Evolutionary conservation across 2,329 filamentous ascomycete genomes (phyloP).

Genomic region (Periconia digitata): DNA sequence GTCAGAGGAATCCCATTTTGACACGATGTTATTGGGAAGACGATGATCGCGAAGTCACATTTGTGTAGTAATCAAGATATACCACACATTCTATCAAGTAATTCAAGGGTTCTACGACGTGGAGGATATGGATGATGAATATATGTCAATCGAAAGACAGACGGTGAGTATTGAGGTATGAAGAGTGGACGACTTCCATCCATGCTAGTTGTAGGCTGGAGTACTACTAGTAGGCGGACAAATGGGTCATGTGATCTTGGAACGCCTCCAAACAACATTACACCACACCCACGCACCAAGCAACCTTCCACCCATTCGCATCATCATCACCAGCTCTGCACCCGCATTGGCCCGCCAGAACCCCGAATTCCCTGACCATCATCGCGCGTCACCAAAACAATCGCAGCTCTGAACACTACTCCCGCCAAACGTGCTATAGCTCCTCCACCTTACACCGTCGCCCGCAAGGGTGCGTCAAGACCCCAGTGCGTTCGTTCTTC

Average conservation of each 20-base stretch:
- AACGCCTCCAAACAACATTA: slow-evolving; percentile 1
- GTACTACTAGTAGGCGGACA: neutral
- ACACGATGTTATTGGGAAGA: no score
- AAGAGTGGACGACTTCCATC: no score
- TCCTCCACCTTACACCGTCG: slow-evolving; percentile 11
- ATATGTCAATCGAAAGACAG: no score
- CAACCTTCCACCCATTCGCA: neutral
- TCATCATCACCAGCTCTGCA: neutral
- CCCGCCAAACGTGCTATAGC: slow-evolving; percentile 9
- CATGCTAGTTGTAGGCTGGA: no score
- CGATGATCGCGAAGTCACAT: no score
- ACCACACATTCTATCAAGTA: no score
- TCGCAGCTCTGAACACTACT: neutral
- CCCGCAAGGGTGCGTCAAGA: slow-evolving; percentile 20
- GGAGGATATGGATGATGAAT: no score
- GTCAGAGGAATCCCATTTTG: no score
- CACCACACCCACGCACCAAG: neutral
- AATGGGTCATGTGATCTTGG: no score
- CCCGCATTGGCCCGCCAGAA: neutral
- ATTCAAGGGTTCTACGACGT: neutral
- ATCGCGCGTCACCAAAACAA: neutral
- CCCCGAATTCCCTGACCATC: neutral
- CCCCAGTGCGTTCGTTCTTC: neutral
- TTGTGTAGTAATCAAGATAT: no score
- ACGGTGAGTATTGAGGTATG: no score